phyloP scores from a whole-genome alignment of 1,139 yeast species.

The Casaregolazyma suthepensis region DNA sequence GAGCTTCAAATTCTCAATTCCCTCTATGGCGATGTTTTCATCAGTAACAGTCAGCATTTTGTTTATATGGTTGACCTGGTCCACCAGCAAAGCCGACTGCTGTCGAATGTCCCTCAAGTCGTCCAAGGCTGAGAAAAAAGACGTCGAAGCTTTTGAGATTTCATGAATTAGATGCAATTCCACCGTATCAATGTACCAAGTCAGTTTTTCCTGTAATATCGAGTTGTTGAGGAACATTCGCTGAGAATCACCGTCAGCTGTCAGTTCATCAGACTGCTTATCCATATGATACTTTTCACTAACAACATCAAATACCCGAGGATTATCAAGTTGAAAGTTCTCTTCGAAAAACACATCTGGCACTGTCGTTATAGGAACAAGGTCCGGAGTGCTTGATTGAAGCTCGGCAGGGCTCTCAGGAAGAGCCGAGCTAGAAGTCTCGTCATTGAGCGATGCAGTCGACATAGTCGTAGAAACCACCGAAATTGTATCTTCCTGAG shows the following conservation, averaged over 20 bases:
- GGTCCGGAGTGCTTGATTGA: not conserved
- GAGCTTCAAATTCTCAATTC: conserved; percentile 47
- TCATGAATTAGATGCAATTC: conserved; percentile 77
- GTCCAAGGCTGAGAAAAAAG: conserved; percentile 78
- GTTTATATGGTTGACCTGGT: conserved; percentile 43
- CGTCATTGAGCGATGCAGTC: conserved; percentile 8
- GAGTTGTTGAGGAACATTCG: conserved; percentile 42
- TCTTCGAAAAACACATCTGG: conserved; percentile 65
- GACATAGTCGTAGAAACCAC: conserved; percentile 15
- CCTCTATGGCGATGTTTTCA: conserved; percentile 45
- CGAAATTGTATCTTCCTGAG: conserved; percentile 15
- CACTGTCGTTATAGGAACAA: conserved; percentile 37
- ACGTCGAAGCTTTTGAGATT: conserved; percentile 75
- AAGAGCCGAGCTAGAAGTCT: not conserved
- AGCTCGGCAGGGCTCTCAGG: conserved; percentile 2
- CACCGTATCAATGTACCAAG: conserved; percentile 77
- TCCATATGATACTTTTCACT: conserved; percentile 47
- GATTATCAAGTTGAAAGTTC: conserved; percentile 80
- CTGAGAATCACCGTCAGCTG: conserved; percentile 18
- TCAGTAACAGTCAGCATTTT: conserved; percentile 37
- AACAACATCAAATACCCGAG: conserved; percentile 72
- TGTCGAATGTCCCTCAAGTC: conserved; percentile 61
- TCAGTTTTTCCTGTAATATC: conserved; percentile 70
- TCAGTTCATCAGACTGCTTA: conserved; percentile 7
- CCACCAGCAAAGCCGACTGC: conserved; percentile 50